Base-by-base conservation (phyloP, 1,284 basidiomycete species). In the Cryptococcus sp. region DNA sequence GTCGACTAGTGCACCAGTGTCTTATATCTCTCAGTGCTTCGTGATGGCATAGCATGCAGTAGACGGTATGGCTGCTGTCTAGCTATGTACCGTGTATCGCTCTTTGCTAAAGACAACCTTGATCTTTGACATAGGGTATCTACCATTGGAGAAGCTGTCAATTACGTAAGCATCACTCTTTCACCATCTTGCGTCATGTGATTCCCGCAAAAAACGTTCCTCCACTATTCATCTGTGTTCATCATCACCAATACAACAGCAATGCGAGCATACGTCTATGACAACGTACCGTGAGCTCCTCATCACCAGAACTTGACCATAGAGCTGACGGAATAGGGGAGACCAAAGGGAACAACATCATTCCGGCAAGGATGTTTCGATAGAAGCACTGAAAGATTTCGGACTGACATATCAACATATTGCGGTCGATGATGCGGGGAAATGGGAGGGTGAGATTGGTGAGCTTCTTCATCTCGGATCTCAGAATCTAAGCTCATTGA, bases 201-300 rank as follows among this genome's bases (percentile, higher is more conserved):
- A 28, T 28, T 28, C 5, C 28, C 4, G 28, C 28, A 19, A 39
- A 39, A 39, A 39, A 39, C 36, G 36, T 39, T 39, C 36, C 18
- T 39, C 36, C 18, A 39, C 14, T 39, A 16, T 39, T 7, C 36
- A 19, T 39, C 4, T 39, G 4, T n/a, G 7, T 39, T 7, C 5
- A 4, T 4, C 36, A 39, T 5, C 36, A 39, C 13, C 16, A n/a
- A n/a, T 25, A 16, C 44, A 49, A 45, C 37, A 16, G 64, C 4
- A 25, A 89, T 90, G 88, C 82, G 82, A 53, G 85, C 86, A 16
- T 90, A 89, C 79, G 85, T 87, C 76, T 89, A 80, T 70, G 87
- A 91, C 76, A 80, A 88, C 67, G 46, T 83, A 36, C 80, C 83
- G 41, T 74, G 36, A 49, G 72, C 28, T 62, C n/a, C 18, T 18